phyloP scores from a whole-genome alignment of 192 early-diverging fungal species.

The Fimicolochytrium jonesii region DNA sequence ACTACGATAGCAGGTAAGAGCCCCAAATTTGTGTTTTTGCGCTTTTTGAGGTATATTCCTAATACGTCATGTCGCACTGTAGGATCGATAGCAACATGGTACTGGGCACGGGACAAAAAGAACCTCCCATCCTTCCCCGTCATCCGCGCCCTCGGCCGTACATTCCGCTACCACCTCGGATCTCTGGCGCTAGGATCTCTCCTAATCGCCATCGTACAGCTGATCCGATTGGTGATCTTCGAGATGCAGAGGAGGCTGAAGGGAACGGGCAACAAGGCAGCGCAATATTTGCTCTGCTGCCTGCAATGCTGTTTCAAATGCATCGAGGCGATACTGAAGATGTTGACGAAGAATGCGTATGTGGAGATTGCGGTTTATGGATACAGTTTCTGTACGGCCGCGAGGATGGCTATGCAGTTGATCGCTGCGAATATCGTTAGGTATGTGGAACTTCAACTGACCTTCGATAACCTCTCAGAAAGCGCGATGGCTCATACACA shows the following conservation, averaged over 20 bases:
- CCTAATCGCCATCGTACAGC: conserved; percentile 48
- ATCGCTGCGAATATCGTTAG: conserved; percentile 44
- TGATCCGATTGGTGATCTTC: conserved; percentile 41
- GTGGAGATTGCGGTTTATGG: conserved; percentile 52
- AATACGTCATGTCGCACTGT: no score
- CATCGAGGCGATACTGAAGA: conserved; percentile 45
- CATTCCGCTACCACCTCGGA: conserved; percentile 49
- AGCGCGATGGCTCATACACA: no score
- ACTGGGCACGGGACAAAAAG: conserved; percentile 52
- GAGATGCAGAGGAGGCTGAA: conserved; percentile 30
- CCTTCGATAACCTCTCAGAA: no score
- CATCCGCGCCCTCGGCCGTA: conserved; percentile 32
- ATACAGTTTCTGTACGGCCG: conserved; percentile 46
- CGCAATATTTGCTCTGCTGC: conserved; percentile 35
- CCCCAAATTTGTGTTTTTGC: no score
- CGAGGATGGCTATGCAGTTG: conserved; percentile 34
- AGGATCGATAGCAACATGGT: no score
- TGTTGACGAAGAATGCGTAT: conserved; percentile 58
- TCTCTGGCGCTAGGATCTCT: conserved; percentile 50
- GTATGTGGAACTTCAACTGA: conserved; percentile 16
- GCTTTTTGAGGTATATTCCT: no score
- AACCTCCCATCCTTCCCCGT: conserved; percentile 21
- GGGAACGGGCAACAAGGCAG: conserved; percentile 22
- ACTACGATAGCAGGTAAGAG: conserved; percentile 44
- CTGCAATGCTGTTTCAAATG: conserved; percentile 41